Percentiles rank a stretch among this genome's conserved stretches.
Conservation (phyloP, 139 green algal species). For the Auxenochlorella protothecoides region DNA sequence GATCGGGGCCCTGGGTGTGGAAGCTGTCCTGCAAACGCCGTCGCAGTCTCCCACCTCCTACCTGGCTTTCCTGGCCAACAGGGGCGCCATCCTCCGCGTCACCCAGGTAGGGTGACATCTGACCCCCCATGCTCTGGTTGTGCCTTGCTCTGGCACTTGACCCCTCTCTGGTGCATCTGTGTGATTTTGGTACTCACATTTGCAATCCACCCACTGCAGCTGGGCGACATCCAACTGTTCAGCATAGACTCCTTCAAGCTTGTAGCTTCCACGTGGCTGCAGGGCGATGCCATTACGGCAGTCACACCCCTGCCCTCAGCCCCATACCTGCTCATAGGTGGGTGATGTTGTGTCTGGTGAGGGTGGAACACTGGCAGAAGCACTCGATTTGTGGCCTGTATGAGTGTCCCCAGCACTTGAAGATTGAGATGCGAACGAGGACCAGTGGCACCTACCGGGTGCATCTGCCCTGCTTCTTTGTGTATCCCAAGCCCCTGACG, state of each 20-base stretch:
- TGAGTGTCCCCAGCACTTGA: too few species aligned
- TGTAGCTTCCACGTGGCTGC: constrained; percentile 22
- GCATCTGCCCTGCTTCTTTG: too few species aligned
- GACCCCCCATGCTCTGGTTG: not conserved
- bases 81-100: constrained; percentile 30
- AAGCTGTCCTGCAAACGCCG: constrained; percentile 14
- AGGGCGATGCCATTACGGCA: constrained; percentile 17
- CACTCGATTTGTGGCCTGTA: too few species aligned
- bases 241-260: constrained; percentile 13
- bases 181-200: too few species aligned
- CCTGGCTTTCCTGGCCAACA: constrained; percentile 31
- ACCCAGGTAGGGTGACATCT: constrained; percentile 12
- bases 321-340: too few species aligned
- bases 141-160: not conserved
- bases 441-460: too few species aligned
- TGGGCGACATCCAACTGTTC: constrained; percentile 37
- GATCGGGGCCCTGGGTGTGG: constrained; percentile 30
- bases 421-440: too few species aligned
- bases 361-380: too few species aligned
- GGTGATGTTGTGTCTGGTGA: too few species aligned
- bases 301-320: constrained; percentile 1
- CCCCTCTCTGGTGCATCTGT: too few species aligned
- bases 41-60: constrained; percentile 19
- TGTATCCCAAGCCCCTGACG: too few species aligned
- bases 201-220: constrained; percentile 3